Percentiles rank a stretch among this genome's conserved stretches.
Conservation (phyloP, 1,139 yeast species). For the Barnettozyma hawaiiensis region DNA sequence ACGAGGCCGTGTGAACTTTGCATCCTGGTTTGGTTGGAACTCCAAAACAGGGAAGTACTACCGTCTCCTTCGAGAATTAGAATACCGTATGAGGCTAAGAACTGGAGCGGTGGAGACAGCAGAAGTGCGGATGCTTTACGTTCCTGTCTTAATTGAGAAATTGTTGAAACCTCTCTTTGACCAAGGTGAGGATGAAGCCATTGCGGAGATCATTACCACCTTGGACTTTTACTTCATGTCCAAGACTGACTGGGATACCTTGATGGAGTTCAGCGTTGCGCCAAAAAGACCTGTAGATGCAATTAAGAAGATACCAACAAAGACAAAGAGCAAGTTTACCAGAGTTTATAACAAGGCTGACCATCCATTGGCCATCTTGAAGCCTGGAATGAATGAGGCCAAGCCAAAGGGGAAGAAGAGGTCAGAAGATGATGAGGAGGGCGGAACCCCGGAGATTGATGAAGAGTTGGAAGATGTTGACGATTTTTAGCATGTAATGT, state of each 20-base stretch:
- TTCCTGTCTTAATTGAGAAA: constrained; percentile 56
- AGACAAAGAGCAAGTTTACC: constrained; percentile 80
- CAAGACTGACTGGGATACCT: constrained; percentile 85
- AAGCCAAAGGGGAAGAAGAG: constrained; percentile 2
- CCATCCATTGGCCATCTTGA: constrained; percentile 85
- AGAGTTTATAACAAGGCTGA: constrained; percentile 65
- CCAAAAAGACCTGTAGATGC: constrained; percentile 40
- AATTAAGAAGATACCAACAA: constrained; percentile 62
- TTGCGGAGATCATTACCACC: constrained; percentile 54
- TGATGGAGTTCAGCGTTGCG: constrained; percentile 80
- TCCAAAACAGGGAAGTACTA: constrained; percentile 77
- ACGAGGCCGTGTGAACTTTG: constrained; percentile 67
- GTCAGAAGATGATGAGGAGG: neutral
- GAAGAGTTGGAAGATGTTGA: constrained; percentile 3
- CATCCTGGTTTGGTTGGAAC: constrained; percentile 87
- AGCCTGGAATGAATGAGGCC: constrained; percentile 28
- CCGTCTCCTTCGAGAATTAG: constrained; percentile 79
- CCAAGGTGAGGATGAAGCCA: constrained; percentile 43
- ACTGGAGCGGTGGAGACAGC: constrained; percentile 65
- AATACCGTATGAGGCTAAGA: constrained; percentile 76
- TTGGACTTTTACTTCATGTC: constrained; percentile 85
- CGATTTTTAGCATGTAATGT: neutral
- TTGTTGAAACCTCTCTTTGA: constrained; percentile 52
- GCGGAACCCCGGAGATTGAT: neutral
- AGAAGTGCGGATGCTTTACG: constrained; percentile 73